Evolutionary conservation across 2,329 filamentous ascomycete genomes (phyloP), one percentile per base, ranked within the genome.

Genomic region (Cladosporium colombiae): DNA sequence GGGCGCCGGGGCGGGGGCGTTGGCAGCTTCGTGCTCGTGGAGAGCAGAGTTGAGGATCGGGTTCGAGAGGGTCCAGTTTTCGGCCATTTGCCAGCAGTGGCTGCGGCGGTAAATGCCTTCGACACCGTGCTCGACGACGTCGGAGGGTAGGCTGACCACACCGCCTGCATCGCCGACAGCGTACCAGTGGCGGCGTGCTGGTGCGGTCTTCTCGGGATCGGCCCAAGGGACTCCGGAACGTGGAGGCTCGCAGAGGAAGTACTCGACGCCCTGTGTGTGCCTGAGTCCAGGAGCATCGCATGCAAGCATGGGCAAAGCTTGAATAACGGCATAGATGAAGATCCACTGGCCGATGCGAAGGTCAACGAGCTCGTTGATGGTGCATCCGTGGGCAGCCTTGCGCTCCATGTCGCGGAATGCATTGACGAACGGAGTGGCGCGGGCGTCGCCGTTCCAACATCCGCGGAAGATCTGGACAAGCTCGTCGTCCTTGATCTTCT

Each of bases 301-400:
- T 1, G 91, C 89, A 13, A 94, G 81, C 83, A 92, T 88, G 5
- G 91, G 91, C 27, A 94, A 82, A 1, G 89, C 89, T 77, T 95
- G 91, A 8, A 94, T 82, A 10, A 92, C 86, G 7, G 87, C 88
- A 74, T 94, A 94, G 65, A 93, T 81, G 80, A 94, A 93, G 60
- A 95, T 81, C 91, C 91, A 95, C 75, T 90, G 88, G 16, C 91
- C 91, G 52, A 89, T 86, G 52, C 91, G 86, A 71, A 90, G 85
- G 71, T 93, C 90, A 40, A 83, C 82, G 50, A 93, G 80, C 70
- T 93, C 90, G n/a, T 84, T 81, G 33, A 88, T 83, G 46, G 81
- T 85, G 75, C 86, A 88, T 65, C 88, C 85, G 67, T 84, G 84
- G 23, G 87, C 87, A 67, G 91, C 88, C 56, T 88, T 88, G 40